Evolutionary conservation across 805 yeast species (phyloP), one percentile per base, ranked within the genome.

Genomic region (Starmera quercuum): DNA sequence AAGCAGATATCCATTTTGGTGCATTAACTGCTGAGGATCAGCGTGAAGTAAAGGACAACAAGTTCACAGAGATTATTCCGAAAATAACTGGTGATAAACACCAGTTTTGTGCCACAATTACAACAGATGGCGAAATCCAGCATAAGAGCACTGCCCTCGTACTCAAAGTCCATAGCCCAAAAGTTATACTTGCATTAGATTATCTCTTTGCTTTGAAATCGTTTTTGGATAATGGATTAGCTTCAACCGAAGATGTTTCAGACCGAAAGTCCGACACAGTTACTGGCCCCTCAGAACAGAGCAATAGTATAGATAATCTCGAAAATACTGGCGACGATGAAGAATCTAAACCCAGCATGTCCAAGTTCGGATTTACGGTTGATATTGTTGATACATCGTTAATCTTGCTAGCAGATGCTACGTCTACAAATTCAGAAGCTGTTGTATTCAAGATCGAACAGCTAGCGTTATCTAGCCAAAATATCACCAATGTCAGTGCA

Each of bases 401-500:
- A 14, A 75, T 85, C 14, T 58, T 92, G 20, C 58, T 92, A 28
- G 95, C 95, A 0, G 83, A 90, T 52, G 84, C 95, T 0, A 68
- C 79, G 1, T 63, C 68, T 7, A 52, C 58, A 3, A 68, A 77
- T 39, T 75, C 95, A 0, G 95, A 88, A 47, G 97, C 97, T 0
- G 71, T 90, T 39, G 96, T 90, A 2, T 81, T 92, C 61, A 83
- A 84, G 48, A 75, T 87, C 11, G 94, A 82, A 38, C 95, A 88
- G 49, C 57, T 87, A 3, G 59, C 80, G 29, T 51, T 84, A 4
- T 71, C 90, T 0, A 75, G 81, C 38, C 87, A 82, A 47, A 73
- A 76, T 36, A 73, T 80, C 4, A 57, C 71, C 0, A 71, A 90
- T 0, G 51, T 87, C 6, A 75, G 83, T 19, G 79, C 84, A 0